phyloP scores from a whole-genome alignment of 164 flowering plant genomes.

The Aristolochia contorta region DNA sequence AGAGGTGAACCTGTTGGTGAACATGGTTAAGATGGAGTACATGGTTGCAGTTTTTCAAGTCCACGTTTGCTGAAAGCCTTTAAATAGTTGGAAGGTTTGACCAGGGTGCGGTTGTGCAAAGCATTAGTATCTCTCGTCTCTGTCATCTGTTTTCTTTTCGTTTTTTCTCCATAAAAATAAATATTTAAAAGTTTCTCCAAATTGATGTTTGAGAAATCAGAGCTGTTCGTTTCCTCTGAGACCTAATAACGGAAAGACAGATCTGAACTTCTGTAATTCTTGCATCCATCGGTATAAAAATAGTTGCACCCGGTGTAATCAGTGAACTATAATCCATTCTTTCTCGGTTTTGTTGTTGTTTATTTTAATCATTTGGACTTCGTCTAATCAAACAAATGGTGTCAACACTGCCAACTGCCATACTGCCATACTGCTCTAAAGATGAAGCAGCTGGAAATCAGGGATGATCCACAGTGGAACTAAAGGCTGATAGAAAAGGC shows the following conservation, averaged over 20 bases:
- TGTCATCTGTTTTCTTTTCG: not conserved
- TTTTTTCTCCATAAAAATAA: conserved; percentile 14
- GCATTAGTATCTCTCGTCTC: conserved; percentile 8
- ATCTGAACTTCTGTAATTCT: conserved; percentile 14
- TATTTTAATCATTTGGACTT: no score
- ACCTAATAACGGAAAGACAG: conserved; percentile 11
- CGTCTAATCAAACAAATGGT: no score
- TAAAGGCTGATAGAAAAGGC: no score
- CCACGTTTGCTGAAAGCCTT: not conserved
- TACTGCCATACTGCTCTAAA: no score
- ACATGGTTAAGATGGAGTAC: not conserved
- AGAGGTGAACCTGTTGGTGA: conserved; percentile 35
- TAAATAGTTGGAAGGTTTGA: conserved; percentile 6
- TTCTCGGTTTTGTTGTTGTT: no score
- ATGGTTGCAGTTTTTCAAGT: no score
- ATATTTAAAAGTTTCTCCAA: conserved; percentile 11
- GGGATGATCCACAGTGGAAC: no score
- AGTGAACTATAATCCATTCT: no score
- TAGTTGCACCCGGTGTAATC: conserved; percentile 4
- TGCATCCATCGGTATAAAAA: conserved; percentile 7
- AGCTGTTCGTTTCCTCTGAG: conserved; percentile 8
- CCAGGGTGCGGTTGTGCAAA: conserved; percentile 7
- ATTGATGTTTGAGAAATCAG: conserved; percentile 15
- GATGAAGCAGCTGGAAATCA: no score
- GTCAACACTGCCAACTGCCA: no score